Evolutionary conservation across 345 rosid species (phyloP), one percentile per base, ranked within the genome.

Genomic region (Moringa oleifera): DNA sequence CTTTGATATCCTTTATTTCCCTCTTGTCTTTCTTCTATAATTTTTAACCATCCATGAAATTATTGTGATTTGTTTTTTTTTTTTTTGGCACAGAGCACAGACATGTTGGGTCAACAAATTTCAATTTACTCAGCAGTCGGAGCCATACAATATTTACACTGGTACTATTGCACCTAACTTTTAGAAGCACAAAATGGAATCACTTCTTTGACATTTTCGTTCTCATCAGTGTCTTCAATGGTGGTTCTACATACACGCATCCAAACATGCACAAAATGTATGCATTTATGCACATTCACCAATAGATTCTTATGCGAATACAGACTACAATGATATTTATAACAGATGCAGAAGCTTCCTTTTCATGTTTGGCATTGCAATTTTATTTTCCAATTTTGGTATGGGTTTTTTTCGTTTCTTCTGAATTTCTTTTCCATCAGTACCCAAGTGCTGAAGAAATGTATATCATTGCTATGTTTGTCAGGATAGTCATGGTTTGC

Each of bases 101-200:
- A 45, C 99, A 95, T 65, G 93, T 95, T 74, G 97, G 99, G 47
- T 95, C 99, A 60, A 95, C 99, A 61, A 95, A 85, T 70, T 95
- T 90, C 78, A 95, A 95, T 80, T 69, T 95, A 71, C 93, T 81
- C 47, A 95, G 99, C 91, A 95, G 99, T 85, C 77, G 99, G 75
- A 91, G 99, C 81, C 99, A 95, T 79, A 90, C 99, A 57, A 89
- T 95, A 75, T 95, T 95, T 74, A 95, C 97, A n/a, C 79, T 95
- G 95, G 99, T 95, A 90, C 55, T 58, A 53, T 58, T 63, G 55
- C 74, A 15, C 55, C 25, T 66, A 58, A 22, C 66, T 68, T 63
- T 52, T 23, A 25, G 18, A 66, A 68, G 28, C 57, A 58, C 25
- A 21, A 21, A 37, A 60, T 58, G 60, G 20, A 31, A 50, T 25